Conservation (phyloP, 164 flowering plant species). For the Piper betle region DNA sequence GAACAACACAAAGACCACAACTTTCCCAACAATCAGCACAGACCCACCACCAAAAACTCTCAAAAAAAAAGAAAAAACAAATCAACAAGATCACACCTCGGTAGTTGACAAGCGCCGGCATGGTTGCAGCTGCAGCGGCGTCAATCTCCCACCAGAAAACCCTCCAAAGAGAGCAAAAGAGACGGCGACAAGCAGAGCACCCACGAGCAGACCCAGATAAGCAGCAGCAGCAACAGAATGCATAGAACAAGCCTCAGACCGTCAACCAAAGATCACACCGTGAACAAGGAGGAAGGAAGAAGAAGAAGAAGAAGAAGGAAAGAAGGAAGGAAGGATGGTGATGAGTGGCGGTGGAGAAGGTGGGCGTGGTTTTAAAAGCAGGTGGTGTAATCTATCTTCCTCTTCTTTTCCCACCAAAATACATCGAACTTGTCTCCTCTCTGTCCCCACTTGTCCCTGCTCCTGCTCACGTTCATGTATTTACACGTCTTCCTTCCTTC, state of each 20-base stretch:
- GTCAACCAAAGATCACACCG: not conserved
- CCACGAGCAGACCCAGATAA: not conserved
- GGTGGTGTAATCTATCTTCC: too few relatives aligned
- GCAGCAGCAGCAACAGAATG: slow-evolving; percentile 5
- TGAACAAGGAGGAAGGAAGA: not conserved
- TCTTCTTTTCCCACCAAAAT: too few relatives aligned
- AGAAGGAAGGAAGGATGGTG: too few relatives aligned
- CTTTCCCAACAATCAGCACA: not conserved
- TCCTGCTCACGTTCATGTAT: too few relatives aligned
- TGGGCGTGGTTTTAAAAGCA: too few relatives aligned
- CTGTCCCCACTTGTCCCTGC: too few relatives aligned
- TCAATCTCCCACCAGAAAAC: not conserved
- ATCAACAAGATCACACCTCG: slow-evolving; percentile 13
- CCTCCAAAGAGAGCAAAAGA: slow-evolving; percentile 7
- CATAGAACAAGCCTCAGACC: slow-evolving; percentile 5
- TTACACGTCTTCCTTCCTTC: too few relatives aligned
- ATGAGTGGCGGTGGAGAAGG: too few relatives aligned
- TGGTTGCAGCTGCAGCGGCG: slow-evolving; percentile 5
- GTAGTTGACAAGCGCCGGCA: slow-evolving; percentile 24
- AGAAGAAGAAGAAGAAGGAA: not conserved
- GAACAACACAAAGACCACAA: not conserved
- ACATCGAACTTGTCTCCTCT: too few relatives aligned
- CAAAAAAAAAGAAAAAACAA: not conserved
- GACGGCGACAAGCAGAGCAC: slow-evolving; percentile 1
- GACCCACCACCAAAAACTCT: not conserved